phyloP scores from a whole-genome alignment of 2,329 filamentous ascomycete genomes.

The Penicillium corylophilum region DNA sequence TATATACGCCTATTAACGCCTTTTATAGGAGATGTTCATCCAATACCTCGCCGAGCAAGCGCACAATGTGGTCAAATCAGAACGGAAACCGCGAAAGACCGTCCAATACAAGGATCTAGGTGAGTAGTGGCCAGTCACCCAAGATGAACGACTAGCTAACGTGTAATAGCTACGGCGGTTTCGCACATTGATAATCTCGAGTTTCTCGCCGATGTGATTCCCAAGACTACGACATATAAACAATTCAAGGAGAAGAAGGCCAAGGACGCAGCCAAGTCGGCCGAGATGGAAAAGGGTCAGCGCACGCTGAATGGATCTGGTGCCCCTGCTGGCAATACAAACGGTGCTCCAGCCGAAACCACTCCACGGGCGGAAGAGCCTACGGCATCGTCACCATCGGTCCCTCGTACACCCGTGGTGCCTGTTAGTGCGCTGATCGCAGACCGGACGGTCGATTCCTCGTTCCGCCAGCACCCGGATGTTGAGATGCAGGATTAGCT shows the following conservation, averaged over 20 bases:
- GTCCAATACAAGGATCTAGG: slow-evolving; percentile 95
- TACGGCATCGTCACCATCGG: slow-evolving; percentile 24
- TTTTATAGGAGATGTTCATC: slow-evolving; percentile 80
- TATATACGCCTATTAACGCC: slow-evolving; percentile 6
- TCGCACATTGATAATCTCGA: slow-evolving; percentile 89
- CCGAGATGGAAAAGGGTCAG: slow-evolving; percentile 39
- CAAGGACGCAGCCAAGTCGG: slow-evolving; percentile 34
- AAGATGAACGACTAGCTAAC: slow-evolving; percentile 8
- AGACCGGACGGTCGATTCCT: slow-evolving; percentile 53
- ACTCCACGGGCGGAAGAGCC: slow-evolving; percentile 14
- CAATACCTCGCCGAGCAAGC: slow-evolving; percentile 84
- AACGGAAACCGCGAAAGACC: slow-evolving; percentile 87
- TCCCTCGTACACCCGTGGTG: slow-evolving; percentile 36
- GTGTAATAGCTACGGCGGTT: slow-evolving; percentile 70
- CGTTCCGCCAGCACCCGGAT: slow-evolving; percentile 48
- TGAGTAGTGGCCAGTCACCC: slow-evolving; percentile 40
- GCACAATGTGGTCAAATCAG: slow-evolving; percentile 83
- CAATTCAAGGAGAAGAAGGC: slow-evolving; percentile 67
- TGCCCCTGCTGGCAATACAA: slow-evolving; percentile 18
- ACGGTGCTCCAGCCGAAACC: slow-evolving; percentile 22
- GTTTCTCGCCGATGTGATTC: slow-evolving; percentile 88
- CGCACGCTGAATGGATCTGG: slow-evolving; percentile 35
- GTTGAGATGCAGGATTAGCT: slow-evolving; percentile 54
- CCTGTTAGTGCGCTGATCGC: slow-evolving; percentile 56
- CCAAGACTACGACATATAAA: slow-evolving; percentile 78